A percentile compares a stretch with the other conserved stretches of the same genome.
These are phyloP conservation scores for Beauveria medogensis DNA, from an alignment of 2,329 filamentous ascomycete genomes.

Conservation along the genomic window DNA sequence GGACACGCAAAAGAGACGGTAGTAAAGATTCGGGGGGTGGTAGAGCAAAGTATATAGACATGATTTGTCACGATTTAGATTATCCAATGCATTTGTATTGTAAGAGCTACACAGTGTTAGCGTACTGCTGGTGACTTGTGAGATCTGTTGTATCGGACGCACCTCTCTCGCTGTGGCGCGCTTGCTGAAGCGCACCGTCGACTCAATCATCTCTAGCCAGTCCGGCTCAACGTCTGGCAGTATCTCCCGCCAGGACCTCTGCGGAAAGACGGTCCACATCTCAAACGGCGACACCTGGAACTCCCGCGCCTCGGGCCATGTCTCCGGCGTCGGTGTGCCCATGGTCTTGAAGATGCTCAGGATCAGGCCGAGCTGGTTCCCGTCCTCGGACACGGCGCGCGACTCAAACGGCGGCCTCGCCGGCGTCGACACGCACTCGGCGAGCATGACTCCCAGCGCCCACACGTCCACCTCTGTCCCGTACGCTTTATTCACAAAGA, in stretches of 20 bases:
- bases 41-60: conserved; percentile 15
- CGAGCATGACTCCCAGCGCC: conserved; percentile 76
- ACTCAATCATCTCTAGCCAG: conserved; percentile 57
- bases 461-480: conserved; percentile 73
- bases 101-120: background rate
- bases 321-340: conserved; percentile 71
- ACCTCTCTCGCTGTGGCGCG: conserved; percentile 56
- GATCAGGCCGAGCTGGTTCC: conserved; percentile 85
- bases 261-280: conserved; percentile 71
- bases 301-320: conserved; percentile 69
- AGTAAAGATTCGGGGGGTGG: conserved; percentile 11
- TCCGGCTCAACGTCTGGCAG: conserved; percentile 51
- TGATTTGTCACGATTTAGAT: conserved; percentile 9
- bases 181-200: conserved; percentile 62
- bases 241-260: conserved; percentile 59
- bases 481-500: conserved; percentile 78
- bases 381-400: conserved; percentile 62
- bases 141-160: background rate
- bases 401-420: conserved; percentile 72
- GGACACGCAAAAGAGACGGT: conserved; percentile 31
- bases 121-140: no score
- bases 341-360: conserved; percentile 87
- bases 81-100: conserved; percentile 4
- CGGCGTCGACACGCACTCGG: conserved; percentile 56
- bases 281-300: conserved; percentile 78